Evolutionary conservation across 225 moss, liverwort and hornwort species (phyloP), one percentile per base, ranked within the genome.

Genomic region (Marchantia paleacea): DNA sequence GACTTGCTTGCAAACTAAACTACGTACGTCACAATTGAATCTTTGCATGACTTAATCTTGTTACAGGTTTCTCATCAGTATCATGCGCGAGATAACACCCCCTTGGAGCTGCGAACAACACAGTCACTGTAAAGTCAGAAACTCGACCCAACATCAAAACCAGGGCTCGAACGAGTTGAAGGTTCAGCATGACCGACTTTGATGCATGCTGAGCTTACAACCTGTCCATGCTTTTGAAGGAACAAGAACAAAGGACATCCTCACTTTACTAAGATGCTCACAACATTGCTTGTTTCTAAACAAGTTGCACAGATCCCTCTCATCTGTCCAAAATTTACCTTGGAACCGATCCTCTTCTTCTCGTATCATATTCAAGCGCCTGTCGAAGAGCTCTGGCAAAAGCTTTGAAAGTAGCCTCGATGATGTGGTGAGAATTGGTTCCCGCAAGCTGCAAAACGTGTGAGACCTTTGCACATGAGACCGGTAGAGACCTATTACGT

Each of bases 321-420:
- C 13, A 69, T 19, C 0, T 19, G 14, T 39, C 19, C 7, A 48
- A 30, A 1, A 30, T 26, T 55, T 79, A 94, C 91, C 90, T 97
- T 19, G 92, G 92, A 73, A 89, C 82, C n/a, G 79, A 91, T 82
- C 92, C 89, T 79, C 88, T 81, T 85, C 93, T 90, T 71, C 93
- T 90, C 80, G 55, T n/a, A 76, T 93, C 97, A 63, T 90, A 91
- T 77, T 97, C 90, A 61, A 91, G 85, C 70, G 91, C 91, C 86
- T 90, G 92, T 73, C 91, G 87, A 24, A 94, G 89, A 81, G 93
- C 92, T 81, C 92, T 92, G 1, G 91, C 93, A 91, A 90, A 92
- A 57, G 93, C 94, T 78, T 97, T 90, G 31, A 91, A 97, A 63
- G 93, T 91, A 61, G 97, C 95, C 83, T 97, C 96, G 65, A 88